These are phyloP conservation scores for Cystofilobasidium capitatum DNA, from an alignment of 768 basidiomycete species.

Conservation along the genomic window DNA sequence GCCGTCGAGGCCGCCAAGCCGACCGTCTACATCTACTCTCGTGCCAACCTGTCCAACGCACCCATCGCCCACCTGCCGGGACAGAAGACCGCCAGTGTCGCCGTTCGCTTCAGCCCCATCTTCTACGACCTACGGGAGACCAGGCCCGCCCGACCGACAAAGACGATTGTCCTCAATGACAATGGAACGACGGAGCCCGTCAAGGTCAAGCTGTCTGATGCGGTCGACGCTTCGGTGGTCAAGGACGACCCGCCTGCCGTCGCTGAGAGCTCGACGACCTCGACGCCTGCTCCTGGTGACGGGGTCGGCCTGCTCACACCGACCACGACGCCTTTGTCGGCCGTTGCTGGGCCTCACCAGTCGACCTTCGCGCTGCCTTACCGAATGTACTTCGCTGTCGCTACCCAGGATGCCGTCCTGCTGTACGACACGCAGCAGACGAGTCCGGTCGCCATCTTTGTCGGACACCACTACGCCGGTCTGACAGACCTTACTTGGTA, in stretches of 20 bases:
- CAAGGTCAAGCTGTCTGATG: slow-evolving; percentile 44
- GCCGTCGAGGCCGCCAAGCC: slow-evolving; percentile 44
- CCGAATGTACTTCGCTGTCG: slow-evolving; percentile 86
- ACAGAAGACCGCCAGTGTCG: slow-evolving; percentile 89
- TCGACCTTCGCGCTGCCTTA: slow-evolving; percentile 81
- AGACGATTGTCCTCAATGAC: slow-evolving; percentile 54
- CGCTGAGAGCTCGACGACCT: background rate
- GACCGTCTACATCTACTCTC: slow-evolving; percentile 84
- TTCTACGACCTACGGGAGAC: slow-evolving; percentile 69
- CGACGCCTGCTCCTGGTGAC: background rate
- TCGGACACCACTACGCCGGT: slow-evolving; percentile 91
- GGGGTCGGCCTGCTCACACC: background rate
- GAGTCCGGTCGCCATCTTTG: slow-evolving; percentile 78
- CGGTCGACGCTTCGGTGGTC: background rate
- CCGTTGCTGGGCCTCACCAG: slow-evolving; percentile 12
- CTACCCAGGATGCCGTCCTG: slow-evolving; percentile 88
- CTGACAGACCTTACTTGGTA: slow-evolving; percentile 96
- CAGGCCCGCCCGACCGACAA: slow-evolving; percentile 44
- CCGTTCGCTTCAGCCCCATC: slow-evolving; percentile 84
- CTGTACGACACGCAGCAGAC: slow-evolving; percentile 97
- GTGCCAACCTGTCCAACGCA: slow-evolving; percentile 84
- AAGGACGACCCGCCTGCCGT: slow-evolving; percentile 1
- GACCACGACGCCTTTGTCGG: background rate
- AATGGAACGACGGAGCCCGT: slow-evolving; percentile 55
- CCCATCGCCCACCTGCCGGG: slow-evolving; percentile 93